Percentiles rank a stretch among this genome's conserved stretches.
Evolutionary conservation across 495 filamentous ascomycete genomes (phyloP).

Genomic region (Daldinia concentrica): DNA sequence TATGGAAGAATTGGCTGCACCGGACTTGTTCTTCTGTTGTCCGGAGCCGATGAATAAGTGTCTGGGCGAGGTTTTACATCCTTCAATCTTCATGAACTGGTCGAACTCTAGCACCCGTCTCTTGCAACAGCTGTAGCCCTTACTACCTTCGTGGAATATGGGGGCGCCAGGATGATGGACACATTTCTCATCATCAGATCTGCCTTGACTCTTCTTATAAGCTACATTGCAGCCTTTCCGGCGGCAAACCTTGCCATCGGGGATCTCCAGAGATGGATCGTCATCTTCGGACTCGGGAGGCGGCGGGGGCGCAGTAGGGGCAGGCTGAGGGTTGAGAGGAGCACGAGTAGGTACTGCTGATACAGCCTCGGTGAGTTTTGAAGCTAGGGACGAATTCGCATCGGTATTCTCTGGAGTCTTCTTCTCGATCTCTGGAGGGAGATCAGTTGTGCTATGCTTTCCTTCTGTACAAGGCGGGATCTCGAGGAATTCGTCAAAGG

Average conservation of each 20-base stretch:
- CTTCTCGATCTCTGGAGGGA: slow-evolving; percentile 67
- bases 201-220: slow-evolving; percentile 66
- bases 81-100: slow-evolving; percentile 94
- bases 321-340: slow-evolving; percentile 62
- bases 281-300: slow-evolving; percentile 87
- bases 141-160: slow-evolving; percentile 96
- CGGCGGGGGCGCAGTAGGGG: slow-evolving; percentile 69
- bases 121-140: slow-evolving; percentile 98
- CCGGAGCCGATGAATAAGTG: slow-evolving; percentile 90
- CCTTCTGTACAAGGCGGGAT: slow-evolving; percentile 95
- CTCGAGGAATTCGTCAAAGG: slow-evolving; percentile 96
- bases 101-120: slow-evolving; percentile 94
- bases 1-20: slow-evolving; percentile 49
- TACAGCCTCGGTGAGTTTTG: slow-evolving; percentile 49
- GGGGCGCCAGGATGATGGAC: slow-evolving; percentile 85
- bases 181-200: slow-evolving; percentile 78
- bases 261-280: slow-evolving; percentile 75
- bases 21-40: slow-evolving; percentile 64
- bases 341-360: slow-evolving; percentile 59
- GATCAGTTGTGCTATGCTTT: slow-evolving; percentile 85
- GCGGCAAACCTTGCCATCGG: slow-evolving; percentile 77
- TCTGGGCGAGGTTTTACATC: slow-evolving; percentile 80
- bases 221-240: slow-evolving; percentile 73
- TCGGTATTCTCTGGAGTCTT: slow-evolving; percentile 44
- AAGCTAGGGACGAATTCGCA: slow-evolving; percentile 45